phyloP scores from a whole-genome alignment of 164 flowering plant genomes.

The Nymphaea thermarum region DNA sequence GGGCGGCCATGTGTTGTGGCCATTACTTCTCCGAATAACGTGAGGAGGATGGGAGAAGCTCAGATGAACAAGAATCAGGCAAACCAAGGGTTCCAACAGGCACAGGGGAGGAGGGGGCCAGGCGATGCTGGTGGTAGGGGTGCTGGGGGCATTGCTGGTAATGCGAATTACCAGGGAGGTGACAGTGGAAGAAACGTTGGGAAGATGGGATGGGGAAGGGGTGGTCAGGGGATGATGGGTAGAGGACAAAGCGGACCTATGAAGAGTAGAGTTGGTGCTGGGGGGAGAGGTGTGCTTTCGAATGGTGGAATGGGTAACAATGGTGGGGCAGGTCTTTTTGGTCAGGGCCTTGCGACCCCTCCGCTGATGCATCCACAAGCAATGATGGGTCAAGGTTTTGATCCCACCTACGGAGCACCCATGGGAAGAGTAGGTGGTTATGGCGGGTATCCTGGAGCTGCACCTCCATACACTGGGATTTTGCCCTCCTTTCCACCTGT shows the following conservation, averaged over 20 bases:
- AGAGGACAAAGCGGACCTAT: slow-evolving; percentile 67
- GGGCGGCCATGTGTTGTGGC: slow-evolving; percentile 84
- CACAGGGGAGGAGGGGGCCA: slow-evolving; percentile 36
- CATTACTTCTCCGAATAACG: slow-evolving; percentile 52
- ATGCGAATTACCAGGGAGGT: slow-evolving; percentile 58
- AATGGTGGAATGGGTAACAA: slow-evolving; percentile 6
- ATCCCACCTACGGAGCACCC: slow-evolving; percentile 63
- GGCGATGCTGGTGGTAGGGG: slow-evolving; percentile 30
- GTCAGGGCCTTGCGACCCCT: slow-evolving; percentile 3
- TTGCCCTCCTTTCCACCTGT: slow-evolving; percentile 61
- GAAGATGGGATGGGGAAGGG: slow-evolving; percentile 74
- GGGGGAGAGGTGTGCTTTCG: slow-evolving; percentile 46
- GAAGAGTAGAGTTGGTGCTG: slow-evolving; percentile 54
- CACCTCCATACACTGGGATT: slow-evolving; percentile 59
- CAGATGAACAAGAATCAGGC: slow-evolving; percentile 58
- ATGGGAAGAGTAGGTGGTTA: slow-evolving; percentile 77
- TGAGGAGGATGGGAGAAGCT: slow-evolving; percentile 84
- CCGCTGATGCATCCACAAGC: slow-evolving; percentile 16
- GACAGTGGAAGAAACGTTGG: slow-evolving; percentile 45
- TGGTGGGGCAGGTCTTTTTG: slow-evolving; percentile 52
- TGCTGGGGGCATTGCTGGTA: slow-evolving; percentile 27
- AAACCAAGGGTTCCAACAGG: slow-evolving; percentile 14
- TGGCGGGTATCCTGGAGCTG: slow-evolving; percentile 31
- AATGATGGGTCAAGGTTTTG: slow-evolving; percentile 91
- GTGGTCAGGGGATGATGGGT: slow-evolving; percentile 40